These are phyloP conservation scores for Sesbania bispinosa DNA, from an alignment of 306 rosid species.

Conservation along the genomic window DNA sequence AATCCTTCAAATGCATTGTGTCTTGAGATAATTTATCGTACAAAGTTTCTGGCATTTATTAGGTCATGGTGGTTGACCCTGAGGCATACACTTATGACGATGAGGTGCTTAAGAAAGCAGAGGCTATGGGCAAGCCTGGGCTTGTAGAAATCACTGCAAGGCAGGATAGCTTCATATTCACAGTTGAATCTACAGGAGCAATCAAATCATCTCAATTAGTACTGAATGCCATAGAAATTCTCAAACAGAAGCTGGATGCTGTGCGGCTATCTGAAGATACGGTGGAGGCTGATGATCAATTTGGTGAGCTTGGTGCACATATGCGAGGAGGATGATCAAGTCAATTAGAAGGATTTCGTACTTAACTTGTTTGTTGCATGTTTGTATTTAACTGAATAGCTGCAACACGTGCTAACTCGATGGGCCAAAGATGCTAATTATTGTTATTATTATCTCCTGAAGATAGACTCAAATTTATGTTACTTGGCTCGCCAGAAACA, in stretches of 20 bases:
- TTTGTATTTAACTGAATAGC: conserved; percentile 30
- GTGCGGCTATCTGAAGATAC: conserved; percentile 93
- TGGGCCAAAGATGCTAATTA: conserved; percentile 23
- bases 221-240: conserved; percentile 87
- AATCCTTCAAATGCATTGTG: background rate
- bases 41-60: background rate
- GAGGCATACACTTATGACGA: conserved; percentile 93
- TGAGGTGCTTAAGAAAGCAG: conserved; percentile 92
- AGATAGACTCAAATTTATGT: background rate
- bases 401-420: conserved; percentile 9
- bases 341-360: background rate
- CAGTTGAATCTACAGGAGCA: conserved; percentile 93
- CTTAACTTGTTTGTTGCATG: too few relatives aligned
- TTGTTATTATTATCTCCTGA: background rate
- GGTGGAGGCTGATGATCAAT: conserved; percentile 89
- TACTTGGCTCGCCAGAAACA: background rate
- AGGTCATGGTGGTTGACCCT: conserved; percentile 72
- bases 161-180: conserved; percentile 89
- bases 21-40: background rate
- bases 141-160: conserved; percentile 81
- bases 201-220: conserved; percentile 80
- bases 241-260: conserved; percentile 90
- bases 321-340: conserved; percentile 84
- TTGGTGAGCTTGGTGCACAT: conserved; percentile 96
- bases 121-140: conserved; percentile 94